Conservation (phyloP, 2,329 filamentous ascomycete genomes). For the Talaromyces albobiverticillius region DNA sequence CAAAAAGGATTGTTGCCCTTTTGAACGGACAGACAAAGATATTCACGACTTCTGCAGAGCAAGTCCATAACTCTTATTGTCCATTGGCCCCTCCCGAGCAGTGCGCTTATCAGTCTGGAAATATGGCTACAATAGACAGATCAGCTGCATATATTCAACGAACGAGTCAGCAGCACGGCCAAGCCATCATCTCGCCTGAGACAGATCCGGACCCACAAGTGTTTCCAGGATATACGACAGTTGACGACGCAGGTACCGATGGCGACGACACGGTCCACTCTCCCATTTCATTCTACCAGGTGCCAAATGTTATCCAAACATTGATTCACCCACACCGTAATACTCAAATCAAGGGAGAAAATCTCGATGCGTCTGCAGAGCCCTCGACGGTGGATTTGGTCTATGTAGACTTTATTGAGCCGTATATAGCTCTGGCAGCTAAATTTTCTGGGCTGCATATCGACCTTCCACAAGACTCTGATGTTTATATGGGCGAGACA, state of each 20-base stretch:
- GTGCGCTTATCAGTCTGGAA: conserved; percentile 25
- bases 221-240: conserved; percentile 79
- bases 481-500: conserved; percentile 51
- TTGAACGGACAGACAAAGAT: conserved; percentile 59
- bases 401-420: conserved; percentile 87
- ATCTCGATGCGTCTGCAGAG: conserved; percentile 26
- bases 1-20: conserved; percentile 63
- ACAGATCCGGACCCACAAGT: conserved; percentile 43
- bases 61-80: conserved; percentile 21
- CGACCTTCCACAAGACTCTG: conserved; percentile 47
- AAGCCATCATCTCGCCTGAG: conserved; percentile 29
- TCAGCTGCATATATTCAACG: neutral
- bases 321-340: conserved; percentile 53
- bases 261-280: conserved; percentile 89
- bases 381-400: conserved; percentile 80
- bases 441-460: conserved; percentile 56
- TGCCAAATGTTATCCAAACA: conserved; percentile 81
- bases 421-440: conserved; percentile 74
- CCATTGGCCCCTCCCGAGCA: conserved; percentile 48
- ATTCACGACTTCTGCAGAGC: conserved; percentile 23
- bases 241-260: conserved; percentile 75
- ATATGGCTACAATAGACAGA: conserved; percentile 11
- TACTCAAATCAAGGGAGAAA: neutral
- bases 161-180: conserved; percentile 15
- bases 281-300: conserved; percentile 67